These are phyloP conservation scores for Kockiozyma suomiensis DNA, from an alignment of 805 yeast species.

Conservation along the genomic window DNA sequence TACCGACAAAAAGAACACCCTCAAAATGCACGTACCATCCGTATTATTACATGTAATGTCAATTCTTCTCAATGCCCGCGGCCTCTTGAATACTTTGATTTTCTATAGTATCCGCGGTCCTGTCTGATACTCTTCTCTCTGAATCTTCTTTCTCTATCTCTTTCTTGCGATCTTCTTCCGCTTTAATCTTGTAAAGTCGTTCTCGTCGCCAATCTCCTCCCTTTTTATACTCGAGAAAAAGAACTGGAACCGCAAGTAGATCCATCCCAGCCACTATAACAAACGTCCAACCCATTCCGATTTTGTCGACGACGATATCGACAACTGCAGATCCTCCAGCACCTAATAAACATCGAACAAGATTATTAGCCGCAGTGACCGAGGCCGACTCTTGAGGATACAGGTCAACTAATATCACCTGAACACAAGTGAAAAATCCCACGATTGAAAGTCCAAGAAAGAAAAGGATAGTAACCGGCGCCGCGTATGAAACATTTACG, in stretches of 20 bases:
- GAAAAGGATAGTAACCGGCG: slow-evolving; percentile 61
- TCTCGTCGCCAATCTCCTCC: slow-evolving; percentile 29
- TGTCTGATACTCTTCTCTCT: background rate
- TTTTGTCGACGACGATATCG: slow-evolving; percentile 57
- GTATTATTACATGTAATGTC: too few species aligned
- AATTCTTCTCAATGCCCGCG: too few species aligned
- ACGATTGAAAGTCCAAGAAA: slow-evolving; percentile 62
- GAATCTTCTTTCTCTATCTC: slow-evolving; percentile 1
- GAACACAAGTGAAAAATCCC: slow-evolving; percentile 49
- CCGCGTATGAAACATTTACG: slow-evolving; percentile 47
- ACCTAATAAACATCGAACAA: slow-evolving; percentile 68
- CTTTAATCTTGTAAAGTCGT: slow-evolving; percentile 11
- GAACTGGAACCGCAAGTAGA: slow-evolving; percentile 18
- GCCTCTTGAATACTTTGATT: too few species aligned
- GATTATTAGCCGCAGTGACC: slow-evolving; percentile 71
- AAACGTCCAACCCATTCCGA: slow-evolving; percentile 81
- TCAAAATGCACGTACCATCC: too few species aligned
- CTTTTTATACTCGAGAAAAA: slow-evolving; percentile 12
- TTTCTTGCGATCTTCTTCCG: background rate
- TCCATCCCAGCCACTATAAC: slow-evolving; percentile 57
- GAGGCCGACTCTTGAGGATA: slow-evolving; percentile 73
- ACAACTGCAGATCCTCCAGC: slow-evolving; percentile 74
- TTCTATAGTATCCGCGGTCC: background rate
- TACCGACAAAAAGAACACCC: too few species aligned
- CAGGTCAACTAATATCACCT: slow-evolving; percentile 73